Percentiles rank a stretch among this genome's conserved stretches.
Conservation (phyloP, 2,329 filamentous ascomycete species). For the Paecilomyces formosus region DNA sequence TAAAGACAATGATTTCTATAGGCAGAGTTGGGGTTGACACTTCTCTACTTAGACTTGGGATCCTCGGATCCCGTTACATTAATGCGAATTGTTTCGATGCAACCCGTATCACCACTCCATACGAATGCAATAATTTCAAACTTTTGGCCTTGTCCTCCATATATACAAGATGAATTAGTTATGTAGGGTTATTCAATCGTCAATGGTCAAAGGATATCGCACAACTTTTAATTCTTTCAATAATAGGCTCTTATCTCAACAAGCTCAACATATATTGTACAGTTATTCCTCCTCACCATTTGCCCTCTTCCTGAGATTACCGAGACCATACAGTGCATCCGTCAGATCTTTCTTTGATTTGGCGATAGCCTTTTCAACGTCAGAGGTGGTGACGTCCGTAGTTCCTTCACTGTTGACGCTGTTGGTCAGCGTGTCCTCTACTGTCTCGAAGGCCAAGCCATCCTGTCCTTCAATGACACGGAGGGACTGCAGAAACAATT, state of each 20-base stretch:
- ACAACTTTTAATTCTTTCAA: neutral
- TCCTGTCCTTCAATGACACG: constrained; percentile 12
- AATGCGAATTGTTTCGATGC: too few species aligned
- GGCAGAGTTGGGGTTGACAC: too few species aligned
- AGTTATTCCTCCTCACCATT: constrained; percentile 16
- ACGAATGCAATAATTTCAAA: too few species aligned
- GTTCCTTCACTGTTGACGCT: constrained; percentile 25
- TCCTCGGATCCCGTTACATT: too few species aligned
- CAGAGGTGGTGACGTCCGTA: constrained; percentile 13
- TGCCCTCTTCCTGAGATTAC: constrained; percentile 31
- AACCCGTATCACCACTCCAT: too few species aligned
- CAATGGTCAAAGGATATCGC: neutral
- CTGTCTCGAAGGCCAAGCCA: constrained; percentile 18
- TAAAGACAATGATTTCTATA: too few species aligned
- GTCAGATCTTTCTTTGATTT: constrained; percentile 22
- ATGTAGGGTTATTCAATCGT: neutral
- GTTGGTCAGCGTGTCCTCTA: constrained; percentile 11
- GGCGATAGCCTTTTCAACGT: constrained; percentile 22
- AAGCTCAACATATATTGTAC: neutral
- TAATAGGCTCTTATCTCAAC: neutral
- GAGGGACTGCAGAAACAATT: constrained; percentile 24
- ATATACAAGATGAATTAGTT: too few species aligned
- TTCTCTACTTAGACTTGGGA: too few species aligned
- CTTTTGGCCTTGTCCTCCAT: too few species aligned
- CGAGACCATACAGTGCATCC: constrained; percentile 26